These are phyloP conservation scores for Crithidia acanthocephali DNA, from an alignment of 208 protist species.

Conservation along the genomic window DNA sequence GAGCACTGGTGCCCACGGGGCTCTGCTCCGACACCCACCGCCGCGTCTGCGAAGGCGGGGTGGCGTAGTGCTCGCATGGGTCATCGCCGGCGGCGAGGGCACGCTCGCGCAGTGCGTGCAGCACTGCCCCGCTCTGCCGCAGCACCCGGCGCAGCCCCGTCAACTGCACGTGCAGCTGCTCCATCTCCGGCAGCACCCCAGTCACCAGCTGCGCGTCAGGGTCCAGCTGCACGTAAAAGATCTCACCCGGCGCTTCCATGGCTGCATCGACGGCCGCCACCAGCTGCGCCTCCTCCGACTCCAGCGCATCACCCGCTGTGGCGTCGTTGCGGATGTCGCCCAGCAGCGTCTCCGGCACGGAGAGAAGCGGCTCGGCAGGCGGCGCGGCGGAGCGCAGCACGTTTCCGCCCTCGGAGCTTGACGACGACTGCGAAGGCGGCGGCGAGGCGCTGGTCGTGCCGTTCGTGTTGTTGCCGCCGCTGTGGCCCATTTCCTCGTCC, in stretches of 20 bases:
- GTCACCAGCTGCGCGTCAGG: constrained; percentile 29
- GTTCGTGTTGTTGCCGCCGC: constrained; percentile 29
- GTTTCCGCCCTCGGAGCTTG: constrained; percentile 17
- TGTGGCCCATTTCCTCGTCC: constrained; percentile 32
- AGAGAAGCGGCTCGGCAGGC: constrained; percentile 10
- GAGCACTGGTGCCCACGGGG: too few species aligned
- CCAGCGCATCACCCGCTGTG: neutral
- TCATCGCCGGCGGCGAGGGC: constrained; percentile 18
- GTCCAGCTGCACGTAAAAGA: constrained; percentile 39
- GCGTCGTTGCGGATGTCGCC: neutral
- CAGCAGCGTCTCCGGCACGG: constrained; percentile 4
- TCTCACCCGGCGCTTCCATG: constrained; percentile 10
- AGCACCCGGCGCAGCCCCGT: constrained; percentile 28
- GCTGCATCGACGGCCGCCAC: constrained; percentile 5
- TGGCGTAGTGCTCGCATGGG: constrained; percentile 15
- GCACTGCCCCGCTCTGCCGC: constrained; percentile 17
- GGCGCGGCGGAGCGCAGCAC: neutral
- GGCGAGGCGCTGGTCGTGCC: constrained; percentile 30
- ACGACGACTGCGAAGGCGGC: constrained; percentile 22
- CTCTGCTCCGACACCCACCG: neutral
- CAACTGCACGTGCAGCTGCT: constrained; percentile 35
- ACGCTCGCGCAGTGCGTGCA: constrained; percentile 28
- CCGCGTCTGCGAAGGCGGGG: constrained; percentile 12
- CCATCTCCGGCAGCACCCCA: constrained; percentile 35
- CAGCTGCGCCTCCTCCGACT: constrained; percentile 7